Conservation (phyloP, 176 grass and related monocot species). For the Lolium perenne region DNA sequence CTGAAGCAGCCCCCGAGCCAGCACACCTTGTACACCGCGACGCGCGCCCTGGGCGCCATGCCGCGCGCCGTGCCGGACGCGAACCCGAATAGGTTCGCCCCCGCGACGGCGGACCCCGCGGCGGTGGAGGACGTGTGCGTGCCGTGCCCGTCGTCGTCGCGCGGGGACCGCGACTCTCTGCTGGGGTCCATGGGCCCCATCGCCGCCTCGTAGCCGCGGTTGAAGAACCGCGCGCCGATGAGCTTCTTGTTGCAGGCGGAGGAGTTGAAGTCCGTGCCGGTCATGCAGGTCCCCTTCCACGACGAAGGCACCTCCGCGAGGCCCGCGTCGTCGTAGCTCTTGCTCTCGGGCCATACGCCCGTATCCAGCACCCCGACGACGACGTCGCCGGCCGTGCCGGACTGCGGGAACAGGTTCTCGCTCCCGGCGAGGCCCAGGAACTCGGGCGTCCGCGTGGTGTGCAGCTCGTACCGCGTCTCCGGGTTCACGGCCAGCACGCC, state of each 20-base stretch:
- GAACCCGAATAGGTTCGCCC: slow-evolving; percentile 75
- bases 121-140: slow-evolving; percentile 86
- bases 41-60: slow-evolving; percentile 73
- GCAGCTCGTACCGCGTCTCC: slow-evolving; percentile 74
- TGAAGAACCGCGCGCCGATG: slow-evolving; percentile 81
- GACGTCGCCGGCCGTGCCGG: slow-evolving; percentile 58
- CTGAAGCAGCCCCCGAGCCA: slow-evolving; percentile 90
- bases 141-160: slow-evolving; percentile 84
- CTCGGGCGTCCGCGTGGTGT: slow-evolving; percentile 93
- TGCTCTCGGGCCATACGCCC: slow-evolving; percentile 84
- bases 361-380: slow-evolving; percentile 90
- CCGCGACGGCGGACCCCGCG: slow-evolving; percentile 46
- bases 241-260: slow-evolving; percentile 83
- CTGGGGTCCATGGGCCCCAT: slow-evolving; percentile 76
- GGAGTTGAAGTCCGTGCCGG: slow-evolving; percentile 54
- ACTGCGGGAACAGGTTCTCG: slow-evolving; percentile 54
- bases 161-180: slow-evolving; percentile 67
- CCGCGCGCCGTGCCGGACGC: slow-evolving; percentile 83
- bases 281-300: slow-evolving; percentile 77
- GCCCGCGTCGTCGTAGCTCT: slow-evolving; percentile 76
- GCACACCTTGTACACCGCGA: slow-evolving; percentile 93
- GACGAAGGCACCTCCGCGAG: slow-evolving; percentile 54
- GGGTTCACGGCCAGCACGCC: slow-evolving; percentile 76
- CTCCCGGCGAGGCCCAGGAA: slow-evolving; percentile 72
- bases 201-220: slow-evolving; percentile 72